Percentiles rank a stretch among this genome's conserved stretches.
Conservation (phyloP, 495 filamentous ascomycete species). For the Halenospora varia region DNA sequence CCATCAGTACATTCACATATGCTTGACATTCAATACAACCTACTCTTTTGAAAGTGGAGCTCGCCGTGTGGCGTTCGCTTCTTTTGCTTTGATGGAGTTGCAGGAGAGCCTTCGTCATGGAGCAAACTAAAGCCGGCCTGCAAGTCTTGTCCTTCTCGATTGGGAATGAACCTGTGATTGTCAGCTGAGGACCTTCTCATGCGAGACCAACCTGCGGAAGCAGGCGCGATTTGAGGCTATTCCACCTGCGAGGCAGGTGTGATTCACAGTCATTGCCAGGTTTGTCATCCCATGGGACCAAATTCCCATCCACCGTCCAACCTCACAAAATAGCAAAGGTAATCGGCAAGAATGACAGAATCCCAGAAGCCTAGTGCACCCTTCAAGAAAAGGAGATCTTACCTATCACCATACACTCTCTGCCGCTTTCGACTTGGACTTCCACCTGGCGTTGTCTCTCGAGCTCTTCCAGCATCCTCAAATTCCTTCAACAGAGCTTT, state of each 20-base stretch:
- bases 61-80: slow-evolving; percentile 86
- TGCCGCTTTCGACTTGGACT: slow-evolving; percentile 87
- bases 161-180: slow-evolving; percentile 82
- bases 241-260: too few relatives aligned
- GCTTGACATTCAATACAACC: slow-evolving; percentile 26
- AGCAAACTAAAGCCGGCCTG: slow-evolving; percentile 87
- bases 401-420: slow-evolving; percentile 57
- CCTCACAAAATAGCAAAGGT: too few relatives aligned
- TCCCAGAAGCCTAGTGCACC: too few relatives aligned
- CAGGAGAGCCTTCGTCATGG: slow-evolving; percentile 86
- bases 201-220: too few relatives aligned
- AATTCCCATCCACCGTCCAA: slow-evolving; percentile 27
- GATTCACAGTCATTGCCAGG: too few relatives aligned
- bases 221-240: too few relatives aligned
- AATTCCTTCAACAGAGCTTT: slow-evolving; percentile 57
- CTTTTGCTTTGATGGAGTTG: slow-evolving; percentile 80
- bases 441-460: slow-evolving; percentile 66
- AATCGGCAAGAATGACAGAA: too few relatives aligned
- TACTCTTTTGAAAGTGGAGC: slow-evolving; percentile 90
- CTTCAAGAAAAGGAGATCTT: slow-evolving; percentile 44
- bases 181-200: slow-evolving; percentile 9
- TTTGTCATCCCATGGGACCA: too few relatives aligned
- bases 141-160: slow-evolving; percentile 87
- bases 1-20: background rate
- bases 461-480: slow-evolving; percentile 54